Evolutionary conservation across 1,139 yeast species (phyloP).

Genomic region (Debaryomyces subglobosus): DNA sequence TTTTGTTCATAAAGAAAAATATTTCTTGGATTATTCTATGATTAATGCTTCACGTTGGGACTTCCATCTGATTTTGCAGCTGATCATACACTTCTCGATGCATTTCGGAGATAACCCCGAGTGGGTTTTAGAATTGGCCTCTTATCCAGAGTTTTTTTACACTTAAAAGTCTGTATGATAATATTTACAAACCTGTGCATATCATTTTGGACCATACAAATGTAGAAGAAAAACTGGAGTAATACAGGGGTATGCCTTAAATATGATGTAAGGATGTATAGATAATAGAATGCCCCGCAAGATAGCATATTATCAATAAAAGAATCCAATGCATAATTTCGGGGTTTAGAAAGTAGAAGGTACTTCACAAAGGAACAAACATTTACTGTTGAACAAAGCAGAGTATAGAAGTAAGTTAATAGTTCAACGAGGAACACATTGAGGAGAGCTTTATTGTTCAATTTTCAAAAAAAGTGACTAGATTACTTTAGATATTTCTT

Average conservation of each 20-base stretch:
- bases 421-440: not conserved
- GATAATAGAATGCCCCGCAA: not conserved
- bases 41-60: not conserved
- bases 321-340: not conserved
- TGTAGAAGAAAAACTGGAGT: not conserved
- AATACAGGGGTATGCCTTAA: not conserved
- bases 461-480: not conserved
- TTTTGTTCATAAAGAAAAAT: too few relatives aligned
- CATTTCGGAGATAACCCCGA: not conserved
- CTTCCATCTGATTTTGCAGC: not conserved
- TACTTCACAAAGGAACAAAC: too few relatives aligned
- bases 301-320: not conserved
- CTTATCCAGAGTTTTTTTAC: not conserved
- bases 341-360: not conserved
- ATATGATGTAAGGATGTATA: not conserved
- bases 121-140: too few relatives aligned
- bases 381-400: not conserved
- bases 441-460: not conserved
- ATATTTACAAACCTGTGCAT: not conserved
- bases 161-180: not conserved
- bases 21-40: not conserved
- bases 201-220: not conserved
- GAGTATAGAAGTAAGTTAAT: too few relatives aligned
- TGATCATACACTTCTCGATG: not conserved
- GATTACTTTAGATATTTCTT: not conserved